phyloP scores from a whole-genome alignment of 2,329 filamentous ascomycete genomes.

The Coniochaeta prunicola region DNA sequence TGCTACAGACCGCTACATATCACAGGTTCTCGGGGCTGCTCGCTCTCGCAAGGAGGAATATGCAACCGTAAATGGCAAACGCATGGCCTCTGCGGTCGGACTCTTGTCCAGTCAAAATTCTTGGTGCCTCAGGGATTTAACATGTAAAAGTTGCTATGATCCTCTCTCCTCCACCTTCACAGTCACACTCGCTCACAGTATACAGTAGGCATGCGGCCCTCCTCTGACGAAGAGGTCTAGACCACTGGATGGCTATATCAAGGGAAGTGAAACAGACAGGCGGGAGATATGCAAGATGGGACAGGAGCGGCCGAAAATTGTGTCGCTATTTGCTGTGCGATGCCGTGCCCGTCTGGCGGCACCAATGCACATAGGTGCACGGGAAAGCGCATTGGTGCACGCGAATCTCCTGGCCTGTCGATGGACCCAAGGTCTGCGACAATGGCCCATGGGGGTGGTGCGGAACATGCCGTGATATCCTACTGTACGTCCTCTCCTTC shows the following conservation, averaged over 20 bases:
- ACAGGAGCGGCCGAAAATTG: background rate
- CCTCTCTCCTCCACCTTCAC: no score
- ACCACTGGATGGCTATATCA: background rate
- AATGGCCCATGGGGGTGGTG: background rate
- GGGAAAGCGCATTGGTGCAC: background rate
- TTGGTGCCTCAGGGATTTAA: no score
- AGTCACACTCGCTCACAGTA: no score
- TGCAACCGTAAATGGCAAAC: no score
- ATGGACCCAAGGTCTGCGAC: background rate
- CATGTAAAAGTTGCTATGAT: no score
- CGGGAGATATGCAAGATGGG: background rate
- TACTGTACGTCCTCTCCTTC: no score
- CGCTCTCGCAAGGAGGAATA: no score
- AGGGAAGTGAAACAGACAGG: background rate
- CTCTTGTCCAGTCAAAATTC: no score
- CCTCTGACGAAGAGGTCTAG: background rate
- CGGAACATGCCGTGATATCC: background rate
- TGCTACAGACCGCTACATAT: no score
- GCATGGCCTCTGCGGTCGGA: no score
- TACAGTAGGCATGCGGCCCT: no score
- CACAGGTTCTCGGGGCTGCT: no score
- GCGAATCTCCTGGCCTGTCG: background rate
- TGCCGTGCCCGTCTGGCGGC: background rate
- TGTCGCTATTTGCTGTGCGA: background rate
- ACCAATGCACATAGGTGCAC: background rate